Percentiles rank a stretch among this genome's conserved stretches.
Conservation (phyloP, 768 basidiomycete genomes). For the Phaffia tasmanica region DNA sequence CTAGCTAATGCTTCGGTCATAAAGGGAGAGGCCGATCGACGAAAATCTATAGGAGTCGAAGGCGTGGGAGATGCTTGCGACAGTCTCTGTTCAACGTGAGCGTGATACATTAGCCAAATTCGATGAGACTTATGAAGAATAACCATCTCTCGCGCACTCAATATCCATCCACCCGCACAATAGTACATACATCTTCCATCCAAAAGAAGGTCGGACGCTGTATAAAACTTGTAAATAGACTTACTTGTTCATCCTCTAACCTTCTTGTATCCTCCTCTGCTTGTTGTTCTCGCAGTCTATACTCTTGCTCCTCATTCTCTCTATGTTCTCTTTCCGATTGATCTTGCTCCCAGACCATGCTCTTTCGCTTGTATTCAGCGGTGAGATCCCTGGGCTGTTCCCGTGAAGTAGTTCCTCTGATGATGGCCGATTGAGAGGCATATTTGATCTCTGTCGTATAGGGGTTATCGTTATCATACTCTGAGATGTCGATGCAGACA, state of each 20-base stretch:
- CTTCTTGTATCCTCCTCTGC: neutral
- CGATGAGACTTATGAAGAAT: no score
- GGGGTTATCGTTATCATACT: constrained; percentile 21
- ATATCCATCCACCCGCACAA: no score
- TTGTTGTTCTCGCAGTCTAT: neutral
- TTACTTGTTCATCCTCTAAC: no score
- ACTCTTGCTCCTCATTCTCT: neutral
- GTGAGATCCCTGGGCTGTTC: neutral
- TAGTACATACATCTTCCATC: no score
- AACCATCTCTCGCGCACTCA: no score
- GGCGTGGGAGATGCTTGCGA: neutral
- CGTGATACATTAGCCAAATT: neutral
- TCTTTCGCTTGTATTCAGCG: no score
- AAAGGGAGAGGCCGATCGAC: constrained; percentile 19
- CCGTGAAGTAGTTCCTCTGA: neutral
- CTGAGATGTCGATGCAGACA: no score
- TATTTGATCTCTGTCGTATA: constrained; percentile 8
- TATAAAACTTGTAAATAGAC: no score
- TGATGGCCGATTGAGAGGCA: constrained; percentile 22
- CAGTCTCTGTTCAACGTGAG: neutral
- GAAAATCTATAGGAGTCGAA: constrained; percentile 12
- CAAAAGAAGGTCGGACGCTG: no score
- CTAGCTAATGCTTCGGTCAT: neutral
- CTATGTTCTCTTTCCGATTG: neutral
- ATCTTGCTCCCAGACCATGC: no score